Base-by-base conservation (phyloP, 768 basidiomycete species). In the Pulveroboletus sp. region DNA sequence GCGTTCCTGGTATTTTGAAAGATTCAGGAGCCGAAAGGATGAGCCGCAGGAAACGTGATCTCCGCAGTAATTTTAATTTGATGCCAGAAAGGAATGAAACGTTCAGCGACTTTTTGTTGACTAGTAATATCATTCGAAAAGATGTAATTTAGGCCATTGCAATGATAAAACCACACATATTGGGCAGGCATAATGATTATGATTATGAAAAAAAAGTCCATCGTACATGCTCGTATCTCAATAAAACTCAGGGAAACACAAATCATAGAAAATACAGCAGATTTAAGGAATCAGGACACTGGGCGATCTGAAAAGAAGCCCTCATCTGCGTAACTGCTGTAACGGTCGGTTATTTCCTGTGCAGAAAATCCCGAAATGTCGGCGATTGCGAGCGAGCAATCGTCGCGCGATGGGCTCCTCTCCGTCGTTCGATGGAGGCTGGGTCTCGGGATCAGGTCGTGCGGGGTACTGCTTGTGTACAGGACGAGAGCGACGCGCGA, bases 1-100 rank as follows among this genome's bases (percentile, higher is more conserved):
- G 44, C 69, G 65, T 41, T 68, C 69, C 38, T 57, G 51, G 4
- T 55, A 75, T 39, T 45, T 78, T 31, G 56, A 60, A 11, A 77
- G 74, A 49, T 73, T 77, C 49, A 60, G 59, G 44, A 59, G 52
- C 1, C 79, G 77, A 76, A 69, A 71, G 53, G 59, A 68, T 22
- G 76, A 77, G 47, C 49, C 78, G 22, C 57, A 64, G 31, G 61
- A 45, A 11, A 59, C 79, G 27, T 23, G 27, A 52, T 24, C 26
- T 14, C 6, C 40, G 19, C 12, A 43, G 40, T 20, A 43, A 10
- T 24, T 37, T 34, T 27, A 46, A 38, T 34, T 29, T 47, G 27
- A 44, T n/a, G n/a, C 27, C 27, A 29, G 27, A 29, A 29, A n/a
- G n/a, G n/a, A n/a, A n/a, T n/a, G n/a, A n/a, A n/a, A n/a, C n/a